These are phyloP conservation scores for Rhodotorula diobovata DNA, from an alignment of 768 basidiomycete species.

Conservation along the genomic window DNA sequence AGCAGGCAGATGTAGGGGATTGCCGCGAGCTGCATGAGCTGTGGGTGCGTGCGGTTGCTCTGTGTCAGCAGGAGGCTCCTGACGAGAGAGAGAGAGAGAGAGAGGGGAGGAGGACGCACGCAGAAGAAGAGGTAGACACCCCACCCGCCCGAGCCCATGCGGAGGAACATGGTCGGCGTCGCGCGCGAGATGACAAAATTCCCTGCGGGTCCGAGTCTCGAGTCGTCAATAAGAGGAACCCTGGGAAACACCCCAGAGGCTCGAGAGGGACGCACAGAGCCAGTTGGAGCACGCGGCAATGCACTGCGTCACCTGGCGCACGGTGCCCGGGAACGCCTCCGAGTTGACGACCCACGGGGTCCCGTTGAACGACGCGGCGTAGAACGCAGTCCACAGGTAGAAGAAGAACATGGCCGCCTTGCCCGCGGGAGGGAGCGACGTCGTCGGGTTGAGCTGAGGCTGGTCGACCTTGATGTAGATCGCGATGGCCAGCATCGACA, in stretches of 20 bases:
- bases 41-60: neutral
- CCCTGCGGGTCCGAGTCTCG: neutral
- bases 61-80: too few species aligned
- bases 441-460: slow-evolving; percentile 21
- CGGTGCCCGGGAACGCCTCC: slow-evolving; percentile 51
- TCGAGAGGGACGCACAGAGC: slow-evolving; percentile 40
- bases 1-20: slow-evolving; percentile 52
- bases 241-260: too few species aligned
- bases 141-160: slow-evolving; percentile 43
- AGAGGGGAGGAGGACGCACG: neutral
- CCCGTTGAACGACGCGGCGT: slow-evolving; percentile 43
- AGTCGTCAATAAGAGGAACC: too few species aligned
- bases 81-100: neutral
- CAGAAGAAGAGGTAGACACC: slow-evolving; percentile 43
- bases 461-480: slow-evolving; percentile 32
- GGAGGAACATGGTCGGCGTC: slow-evolving; percentile 46
- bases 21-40: slow-evolving; percentile 45
- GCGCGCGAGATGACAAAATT: slow-evolving; percentile 46
- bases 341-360: slow-evolving; percentile 54
- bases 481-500: slow-evolving; percentile 52
- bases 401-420: slow-evolving; percentile 44
- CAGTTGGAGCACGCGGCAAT: slow-evolving; percentile 38
- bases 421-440: slow-evolving; percentile 32
- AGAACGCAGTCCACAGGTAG: slow-evolving; percentile 44
- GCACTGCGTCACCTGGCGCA: slow-evolving; percentile 44